These are phyloP conservation scores for Scheffersomyces amazonensis DNA, from an alignment of 805 yeast genomes.

Conservation along the genomic window DNA sequence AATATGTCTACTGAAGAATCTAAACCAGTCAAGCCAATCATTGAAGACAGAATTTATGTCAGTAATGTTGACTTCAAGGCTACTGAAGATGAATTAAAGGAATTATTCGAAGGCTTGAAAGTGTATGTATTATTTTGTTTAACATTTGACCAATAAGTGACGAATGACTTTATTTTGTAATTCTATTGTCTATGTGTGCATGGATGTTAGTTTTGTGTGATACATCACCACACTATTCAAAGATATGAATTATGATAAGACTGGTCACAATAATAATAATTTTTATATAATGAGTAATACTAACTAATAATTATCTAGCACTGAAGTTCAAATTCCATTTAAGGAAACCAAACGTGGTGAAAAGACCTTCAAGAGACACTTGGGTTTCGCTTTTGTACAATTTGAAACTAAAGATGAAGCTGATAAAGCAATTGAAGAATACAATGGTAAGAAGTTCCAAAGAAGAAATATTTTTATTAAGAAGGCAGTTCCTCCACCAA, in stretches of 20 bases:
- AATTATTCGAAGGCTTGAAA: slow-evolving; percentile 46
- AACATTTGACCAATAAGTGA: too few species aligned
- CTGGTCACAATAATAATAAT: too few species aligned
- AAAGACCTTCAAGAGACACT: slow-evolving; percentile 40
- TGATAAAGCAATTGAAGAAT: slow-evolving; percentile 41
- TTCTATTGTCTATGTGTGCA: too few species aligned
- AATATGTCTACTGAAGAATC: neutral
- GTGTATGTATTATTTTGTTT: slow-evolving; percentile 23
- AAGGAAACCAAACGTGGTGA: slow-evolving; percentile 33
- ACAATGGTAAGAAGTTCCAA: slow-evolving; percentile 42
- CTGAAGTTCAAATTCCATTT: slow-evolving; percentile 50
- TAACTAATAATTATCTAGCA: slow-evolving; percentile 17
- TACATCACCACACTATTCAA: too few species aligned
- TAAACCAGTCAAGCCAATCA: slow-evolving; percentile 17
- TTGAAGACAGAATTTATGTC: slow-evolving; percentile 44
- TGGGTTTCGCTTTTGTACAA: slow-evolving; percentile 61
- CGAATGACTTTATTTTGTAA: too few species aligned
- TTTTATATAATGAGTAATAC: too few species aligned
- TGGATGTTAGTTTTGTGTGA: too few species aligned
- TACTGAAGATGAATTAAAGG: slow-evolving; percentile 42
- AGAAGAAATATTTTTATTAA: slow-evolving; percentile 49
- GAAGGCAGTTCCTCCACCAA: slow-evolving; percentile 51
- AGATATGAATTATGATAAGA: too few species aligned
- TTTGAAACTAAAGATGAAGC: slow-evolving; percentile 44
- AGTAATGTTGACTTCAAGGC: slow-evolving; percentile 43